Evolutionary conservation across 179 eudicot genomes (phyloP).

Genomic region (Kewa caespitosa): DNA sequence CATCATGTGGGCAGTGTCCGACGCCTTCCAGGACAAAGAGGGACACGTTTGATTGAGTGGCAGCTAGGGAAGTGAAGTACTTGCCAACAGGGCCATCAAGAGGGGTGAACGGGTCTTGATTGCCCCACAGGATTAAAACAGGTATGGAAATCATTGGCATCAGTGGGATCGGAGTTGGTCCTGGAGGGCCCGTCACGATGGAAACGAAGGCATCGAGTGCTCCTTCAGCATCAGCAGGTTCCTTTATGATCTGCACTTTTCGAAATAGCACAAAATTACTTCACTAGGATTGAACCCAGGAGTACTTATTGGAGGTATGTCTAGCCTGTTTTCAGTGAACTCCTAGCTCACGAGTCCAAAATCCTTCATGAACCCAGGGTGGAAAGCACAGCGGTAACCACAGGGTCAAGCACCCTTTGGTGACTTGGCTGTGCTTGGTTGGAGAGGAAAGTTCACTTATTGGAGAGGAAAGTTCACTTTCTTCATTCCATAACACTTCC

Average conservation of each 20-base stretch:
- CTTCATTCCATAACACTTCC: no score
- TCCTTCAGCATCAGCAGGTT: conserved; percentile 75
- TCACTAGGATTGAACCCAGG: no score
- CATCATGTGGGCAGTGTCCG: conserved; percentile 97
- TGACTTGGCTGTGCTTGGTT: no score
- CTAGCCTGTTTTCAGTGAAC: no score
- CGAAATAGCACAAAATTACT: not conserved
- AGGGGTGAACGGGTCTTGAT: conserved; percentile 86
- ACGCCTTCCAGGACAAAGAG: conserved; percentile 68
- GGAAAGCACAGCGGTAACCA: no score
- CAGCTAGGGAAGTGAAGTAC: conserved; percentile 62
- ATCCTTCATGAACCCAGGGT: no score
- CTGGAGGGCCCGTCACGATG: conserved; percentile 89
- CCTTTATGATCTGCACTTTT: conserved; percentile 59
- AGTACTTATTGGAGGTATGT: no score
- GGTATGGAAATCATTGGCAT: conserved; percentile 65
- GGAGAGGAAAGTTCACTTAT: no score
- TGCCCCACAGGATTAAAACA: conserved; percentile 78
- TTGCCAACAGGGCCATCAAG: conserved; percentile 93
- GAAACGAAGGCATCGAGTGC: conserved; percentile 95
- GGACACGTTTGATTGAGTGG: conserved; percentile 42
- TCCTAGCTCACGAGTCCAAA: no score
- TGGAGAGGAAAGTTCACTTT: no score
- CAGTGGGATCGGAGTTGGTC: conserved; percentile 78
- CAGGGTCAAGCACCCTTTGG: no score